Percentiles rank a stretch among this genome's conserved stretches.
These are phyloP conservation scores for Epipyxis sp. DNA, from an alignment of 108 stramenopile genomes.

Conservation along the genomic window DNA sequence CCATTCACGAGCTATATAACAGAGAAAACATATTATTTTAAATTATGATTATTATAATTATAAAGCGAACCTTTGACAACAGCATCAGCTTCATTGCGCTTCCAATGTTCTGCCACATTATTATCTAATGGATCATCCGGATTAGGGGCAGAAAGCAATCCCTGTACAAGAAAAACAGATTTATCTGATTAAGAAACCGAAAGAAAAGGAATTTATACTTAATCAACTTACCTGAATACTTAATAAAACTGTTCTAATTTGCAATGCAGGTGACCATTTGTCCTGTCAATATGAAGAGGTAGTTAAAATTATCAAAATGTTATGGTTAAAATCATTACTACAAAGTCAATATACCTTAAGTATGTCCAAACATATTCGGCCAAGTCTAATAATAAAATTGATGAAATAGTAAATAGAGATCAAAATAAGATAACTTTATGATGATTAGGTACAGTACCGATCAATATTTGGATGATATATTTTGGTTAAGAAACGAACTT, in stretches of 20 bases:
- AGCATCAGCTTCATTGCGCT: slow-evolving; percentile 84
- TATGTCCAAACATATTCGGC: slow-evolving; percentile 91
- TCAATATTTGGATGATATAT: slow-evolving; percentile 99
- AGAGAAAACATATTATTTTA: neutral
- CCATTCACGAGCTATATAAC: slow-evolving; percentile 72
- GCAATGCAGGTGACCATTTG: slow-evolving; percentile 97
- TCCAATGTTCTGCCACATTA: slow-evolving; percentile 94
- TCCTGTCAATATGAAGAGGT: slow-evolving; percentile 48
- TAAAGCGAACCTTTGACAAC: slow-evolving; percentile 40
- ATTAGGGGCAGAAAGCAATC: slow-evolving; percentile 90
- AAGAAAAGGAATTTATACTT: neutral
- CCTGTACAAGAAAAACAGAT: slow-evolving; percentile 87
- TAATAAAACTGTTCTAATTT: slow-evolving; percentile 61
- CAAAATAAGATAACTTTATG: neutral
- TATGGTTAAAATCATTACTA: too few species aligned
- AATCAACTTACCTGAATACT: slow-evolving; percentile 39
- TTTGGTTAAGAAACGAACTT: slow-evolving; percentile 97
- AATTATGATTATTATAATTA: neutral
- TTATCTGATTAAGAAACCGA: slow-evolving; percentile 57
- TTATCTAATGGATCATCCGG: slow-evolving; percentile 98
- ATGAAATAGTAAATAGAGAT: too few species aligned
- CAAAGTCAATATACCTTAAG: slow-evolving; percentile 66
- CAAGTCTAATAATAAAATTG: neutral
- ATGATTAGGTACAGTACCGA: slow-evolving; percentile 61
- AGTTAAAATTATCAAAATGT: neutral